Evolutionary conservation across 768 basidiomycete species (phyloP), one percentile per base, ranked within the genome.

Genomic region (Kwoniella dejecticola): DNA sequence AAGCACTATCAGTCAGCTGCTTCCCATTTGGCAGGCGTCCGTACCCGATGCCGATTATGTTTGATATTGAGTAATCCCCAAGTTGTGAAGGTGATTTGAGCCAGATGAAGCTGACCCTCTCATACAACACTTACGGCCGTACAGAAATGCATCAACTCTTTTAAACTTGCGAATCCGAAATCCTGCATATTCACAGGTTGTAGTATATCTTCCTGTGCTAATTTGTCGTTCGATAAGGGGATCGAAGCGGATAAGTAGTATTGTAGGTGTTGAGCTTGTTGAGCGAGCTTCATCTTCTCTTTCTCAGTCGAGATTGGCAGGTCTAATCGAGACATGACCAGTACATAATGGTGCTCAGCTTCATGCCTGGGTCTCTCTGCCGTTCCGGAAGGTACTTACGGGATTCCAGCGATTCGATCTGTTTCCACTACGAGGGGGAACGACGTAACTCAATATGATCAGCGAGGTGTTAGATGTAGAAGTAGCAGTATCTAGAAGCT

Each of bases 371-470:
- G 36, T 38, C 8, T 38, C 36, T 38, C 17, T 17, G 17, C 8
- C 36, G 17, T 8, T 38, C 8, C 8, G 36, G 40, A 19, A 80
- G 80, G 12, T 23, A 82, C 88, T 41, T 64, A 93, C 91, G 88
- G 19, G 88, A 90, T 75, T 91, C 87, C 82, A 96, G 82, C 3
- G 80, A 77, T 24, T 85, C 84, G 17, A 92, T 82, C 74, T 88
- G 85, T 57, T 79, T 83, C 26, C 84, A 79, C 91, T 80, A 47
- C 33, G n/a, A n/a, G n/a, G n/a, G n/a, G n/a, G n/a, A n/a, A 17
- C 10, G 0, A 27, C 30, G 21, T 24, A 15, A 27, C 38, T 48
- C 33, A 40, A 33, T 19, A 45, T 60, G 36, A 30, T 61, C 10
- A 33, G 21, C 36, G 19, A 44, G 21, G 42, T 13, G 17, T 33